phyloP scores from a whole-genome alignment of 2,329 filamentous ascomycete species.

The Fusarium beomiforme region DNA sequence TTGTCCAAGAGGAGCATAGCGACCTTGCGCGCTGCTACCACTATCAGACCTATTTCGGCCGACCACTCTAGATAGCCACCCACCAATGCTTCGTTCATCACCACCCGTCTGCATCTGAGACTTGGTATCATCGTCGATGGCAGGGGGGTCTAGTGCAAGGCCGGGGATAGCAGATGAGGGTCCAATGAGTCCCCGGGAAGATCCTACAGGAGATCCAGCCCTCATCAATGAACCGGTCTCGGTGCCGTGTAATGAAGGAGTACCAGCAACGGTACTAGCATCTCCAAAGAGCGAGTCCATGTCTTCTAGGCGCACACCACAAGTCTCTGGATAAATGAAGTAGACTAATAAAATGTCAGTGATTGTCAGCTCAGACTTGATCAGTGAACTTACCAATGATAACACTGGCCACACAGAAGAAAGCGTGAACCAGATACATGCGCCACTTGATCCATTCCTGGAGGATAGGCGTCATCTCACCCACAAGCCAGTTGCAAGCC shows the following conservation, averaged over 20 bases:
- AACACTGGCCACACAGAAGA: constrained; percentile 95
- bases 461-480: constrained; percentile 91
- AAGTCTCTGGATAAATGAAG: constrained; percentile 97
- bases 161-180: constrained; percentile 79
- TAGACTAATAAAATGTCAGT: constrained; percentile 73
- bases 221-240: constrained; percentile 87
- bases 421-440: constrained; percentile 93
- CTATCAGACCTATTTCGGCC: constrained; percentile 52
- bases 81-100: constrained; percentile 57
- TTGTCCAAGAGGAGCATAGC: constrained; percentile 55
- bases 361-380: constrained; percentile 27
- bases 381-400: constrained; percentile 83
- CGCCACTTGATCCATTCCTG: constrained; percentile 95
- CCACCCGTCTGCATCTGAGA: constrained; percentile 49
- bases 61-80: constrained; percentile 59
- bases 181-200: constrained; percentile 70
- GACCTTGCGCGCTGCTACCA: constrained; percentile 52
- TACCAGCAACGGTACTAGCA: constrained; percentile 81
- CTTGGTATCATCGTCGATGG: constrained; percentile 63
- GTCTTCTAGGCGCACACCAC: constrained; percentile 92
- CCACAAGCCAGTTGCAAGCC: constrained; percentile 98
- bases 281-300: constrained; percentile 97
- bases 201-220: constrained; percentile 76
- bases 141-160: constrained; percentile 82
- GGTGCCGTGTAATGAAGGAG: constrained; percentile 77